Evolutionary conservation across 2,329 filamentous ascomycete species (phyloP).

Genomic region (Gliomastix tumulicola): DNA sequence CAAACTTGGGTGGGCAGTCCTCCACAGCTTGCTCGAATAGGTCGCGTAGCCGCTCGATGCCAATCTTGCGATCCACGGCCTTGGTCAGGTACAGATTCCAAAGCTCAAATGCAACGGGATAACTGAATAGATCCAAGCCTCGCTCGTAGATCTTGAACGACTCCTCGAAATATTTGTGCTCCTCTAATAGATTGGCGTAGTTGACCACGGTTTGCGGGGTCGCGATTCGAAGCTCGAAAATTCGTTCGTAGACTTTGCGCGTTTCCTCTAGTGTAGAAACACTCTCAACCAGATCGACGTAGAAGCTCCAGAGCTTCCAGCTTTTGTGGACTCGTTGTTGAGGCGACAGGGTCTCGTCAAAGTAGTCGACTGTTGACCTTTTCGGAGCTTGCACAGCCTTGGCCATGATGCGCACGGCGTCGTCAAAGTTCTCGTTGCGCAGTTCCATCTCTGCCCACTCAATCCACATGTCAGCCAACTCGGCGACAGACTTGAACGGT

Average conservation of each 20-base stretch:
- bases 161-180: conserved; percentile 92
- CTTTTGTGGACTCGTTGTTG: conserved; percentile 98
- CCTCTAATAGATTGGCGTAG: conserved; percentile 91
- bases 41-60: conserved; percentile 88
- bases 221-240: conserved; percentile 95
- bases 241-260: conserved; percentile 88
- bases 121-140: conserved; percentile 95
- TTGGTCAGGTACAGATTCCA: conserved; percentile 99
- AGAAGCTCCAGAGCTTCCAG: conserved; percentile 99
- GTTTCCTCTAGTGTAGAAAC: conserved; percentile 88
- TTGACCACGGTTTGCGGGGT: conserved; percentile 98
- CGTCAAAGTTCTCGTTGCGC: conserved; percentile 91
- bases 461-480: conserved; percentile 97
- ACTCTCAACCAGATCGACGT: conserved; percentile 94
- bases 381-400: conserved; percentile 97
- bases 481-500: conserved; percentile 93
- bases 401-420: conserved; percentile 90
- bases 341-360: conserved; percentile 87
- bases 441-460: conserved; percentile 99
- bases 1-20: conserved; percentile 90
- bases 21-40: conserved; percentile 96
- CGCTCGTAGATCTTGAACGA: conserved; percentile 97
- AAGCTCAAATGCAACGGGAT: conserved; percentile 94
- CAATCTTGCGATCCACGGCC: conserved; percentile 91
- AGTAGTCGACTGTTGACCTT: conserved; percentile 97